Evolutionary conservation across 1,284 basidiomycete species (phyloP), one percentile per base, ranked within the genome.

Genomic region (Kwoniella shivajii): DNA sequence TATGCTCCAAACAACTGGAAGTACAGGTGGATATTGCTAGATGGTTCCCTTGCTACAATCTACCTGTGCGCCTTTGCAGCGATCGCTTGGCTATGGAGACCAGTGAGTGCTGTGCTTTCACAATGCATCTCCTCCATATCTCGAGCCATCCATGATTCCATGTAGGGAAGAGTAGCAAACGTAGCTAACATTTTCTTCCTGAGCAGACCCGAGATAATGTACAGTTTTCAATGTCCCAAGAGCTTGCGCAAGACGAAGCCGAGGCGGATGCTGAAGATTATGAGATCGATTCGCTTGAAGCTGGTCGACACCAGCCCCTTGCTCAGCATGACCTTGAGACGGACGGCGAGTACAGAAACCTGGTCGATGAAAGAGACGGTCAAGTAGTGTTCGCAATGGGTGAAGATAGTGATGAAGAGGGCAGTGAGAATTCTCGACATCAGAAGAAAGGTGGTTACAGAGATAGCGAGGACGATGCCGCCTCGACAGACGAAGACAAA

Each of bases 1-100:
- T 98, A 95, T 71, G 88, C 90, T 6, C 89, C 94, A 1, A 87
- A 88, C 61, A 90, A 91, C n/a, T 99, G 95, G 95, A 84, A 84
- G 63, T 85, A 86, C 51, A 86, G 94, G 49, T 99, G 96, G 96
- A 92, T 93, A 85, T 80, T 99, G 14, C 83, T 99, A 41, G 96
- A 99, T 69, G 96, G 93, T n/a, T 97, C 92, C 83, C 83, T 98
- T 29, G 85, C 89, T 1, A 80, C 92, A 29, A 85, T 96, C 33
- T 96, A 92, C 74, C 84, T 93, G 47, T 78, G 82, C 31, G 86
- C 88, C 43, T 98, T 99, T 75, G 79, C 82, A 44, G 81, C 85
- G 9, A 92, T 98, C 61, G 86, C 90, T 2, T 97, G 86, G 79
- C 82, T 98, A 27, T 99, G 96, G 95, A 83, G 93, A 39, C 95